Evolutionary conservation across 495 filamentous ascomycete species (phyloP).

Genomic region (Amniculicola lignicola): DNA sequence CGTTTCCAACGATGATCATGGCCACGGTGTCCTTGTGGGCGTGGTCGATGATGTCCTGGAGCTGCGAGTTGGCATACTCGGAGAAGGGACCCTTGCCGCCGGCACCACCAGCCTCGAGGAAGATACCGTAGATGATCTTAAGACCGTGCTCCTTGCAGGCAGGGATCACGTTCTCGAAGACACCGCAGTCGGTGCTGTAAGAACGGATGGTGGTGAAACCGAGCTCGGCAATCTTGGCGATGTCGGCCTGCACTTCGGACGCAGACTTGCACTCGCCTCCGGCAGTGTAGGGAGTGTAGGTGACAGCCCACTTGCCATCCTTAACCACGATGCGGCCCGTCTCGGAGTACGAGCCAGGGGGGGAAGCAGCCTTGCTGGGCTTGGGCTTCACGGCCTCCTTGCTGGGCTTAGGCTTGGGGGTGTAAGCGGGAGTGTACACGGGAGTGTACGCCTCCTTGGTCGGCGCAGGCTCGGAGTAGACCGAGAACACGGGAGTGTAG

Average conservation of each 20-base stretch:
- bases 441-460: slow-evolving; percentile 22
- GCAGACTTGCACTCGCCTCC: slow-evolving; percentile 64
- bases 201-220: slow-evolving; percentile 82
- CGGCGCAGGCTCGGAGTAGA: not conserved
- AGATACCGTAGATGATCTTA: slow-evolving; percentile 81
- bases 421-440: slow-evolving; percentile 12
- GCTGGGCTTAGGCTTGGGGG: slow-evolving; percentile 19
- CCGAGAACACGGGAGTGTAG: not conserved
- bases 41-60: slow-evolving; percentile 59
- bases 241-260: slow-evolving; percentile 58
- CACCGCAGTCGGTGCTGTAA: slow-evolving; percentile 88
- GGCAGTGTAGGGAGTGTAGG: slow-evolving; percentile 79
- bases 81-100: slow-evolving; percentile 37
- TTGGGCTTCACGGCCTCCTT: slow-evolving; percentile 26
- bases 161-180: slow-evolving; percentile 68
- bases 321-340: slow-evolving; percentile 43
- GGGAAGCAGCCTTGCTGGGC: slow-evolving; percentile 24
- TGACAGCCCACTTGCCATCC: slow-evolving; percentile 75
- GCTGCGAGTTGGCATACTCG: slow-evolving; percentile 54
- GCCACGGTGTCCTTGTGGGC: slow-evolving; percentile 58
- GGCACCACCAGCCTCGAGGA: slow-evolving; percentile 61
- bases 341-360: slow-evolving; percentile 18
- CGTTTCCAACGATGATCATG: slow-evolving; percentile 85
- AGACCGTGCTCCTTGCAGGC: slow-evolving; percentile 61
- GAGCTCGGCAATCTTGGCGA: slow-evolving; percentile 63